These are phyloP conservation scores for Trichoderma cornu-damae DNA, from an alignment of 2,329 filamentous ascomycete genomes.

Conservation along the genomic window DNA sequence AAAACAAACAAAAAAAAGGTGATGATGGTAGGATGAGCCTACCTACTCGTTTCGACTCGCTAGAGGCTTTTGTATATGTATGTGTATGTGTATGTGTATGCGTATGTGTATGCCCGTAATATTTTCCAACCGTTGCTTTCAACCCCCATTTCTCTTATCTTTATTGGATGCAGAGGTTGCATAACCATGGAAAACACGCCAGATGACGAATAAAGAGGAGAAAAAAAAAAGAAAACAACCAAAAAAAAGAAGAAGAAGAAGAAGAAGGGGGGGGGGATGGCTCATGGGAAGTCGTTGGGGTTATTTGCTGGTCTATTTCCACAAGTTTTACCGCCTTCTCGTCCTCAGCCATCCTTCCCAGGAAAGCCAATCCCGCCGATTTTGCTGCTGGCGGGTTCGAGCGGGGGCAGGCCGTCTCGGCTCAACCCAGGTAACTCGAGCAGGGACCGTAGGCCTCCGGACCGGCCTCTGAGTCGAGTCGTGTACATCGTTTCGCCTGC, in stretches of 20 bases:
- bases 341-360: slow-evolving; percentile 26
- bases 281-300: too few species aligned
- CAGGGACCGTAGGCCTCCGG: slow-evolving; percentile 17
- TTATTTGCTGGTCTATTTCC: not conserved
- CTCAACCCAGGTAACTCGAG: slow-evolving; percentile 23
- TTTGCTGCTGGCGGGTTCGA: slow-evolving; percentile 11
- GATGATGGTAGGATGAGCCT: not conserved
- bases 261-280: not conserved
- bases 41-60: not conserved
- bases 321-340: slow-evolving; percentile 24
- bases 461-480: not conserved
- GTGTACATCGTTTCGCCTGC: not conserved
- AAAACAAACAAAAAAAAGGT: not conserved
- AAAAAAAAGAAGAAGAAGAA: not conserved
- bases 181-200: not conserved
- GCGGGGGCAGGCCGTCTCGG: slow-evolving; percentile 20
- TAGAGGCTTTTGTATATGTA: not conserved
- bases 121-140: not conserved
- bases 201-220: not conserved
- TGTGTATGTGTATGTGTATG: not conserved
- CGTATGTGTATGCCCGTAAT: not conserved
- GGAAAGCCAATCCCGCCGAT: slow-evolving; percentile 18
- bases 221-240: not conserved
- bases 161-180: not conserved
- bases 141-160: not conserved